A percentile compares a stretch with the other conserved stretches of the same genome.
Conservation (phyloP, 2,329 filamentous ascomycete genomes). For the Fusarium tupiense region DNA sequence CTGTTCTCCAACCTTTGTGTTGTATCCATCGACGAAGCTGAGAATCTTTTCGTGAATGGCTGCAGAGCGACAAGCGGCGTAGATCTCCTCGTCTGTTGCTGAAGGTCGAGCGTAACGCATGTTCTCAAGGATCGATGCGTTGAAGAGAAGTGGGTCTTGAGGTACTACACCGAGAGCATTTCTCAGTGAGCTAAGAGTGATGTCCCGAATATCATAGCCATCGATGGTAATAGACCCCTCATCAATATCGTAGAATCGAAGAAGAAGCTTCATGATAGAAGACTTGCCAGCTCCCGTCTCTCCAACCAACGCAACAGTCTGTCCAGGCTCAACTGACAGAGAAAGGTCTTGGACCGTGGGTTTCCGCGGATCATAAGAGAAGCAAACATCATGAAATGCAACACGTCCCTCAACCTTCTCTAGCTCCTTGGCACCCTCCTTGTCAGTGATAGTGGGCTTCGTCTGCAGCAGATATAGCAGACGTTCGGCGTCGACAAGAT, state of each 20-base stretch:
- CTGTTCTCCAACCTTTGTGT: constrained; percentile 62
- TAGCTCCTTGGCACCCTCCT: constrained; percentile 56
- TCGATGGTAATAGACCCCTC: constrained; percentile 65
- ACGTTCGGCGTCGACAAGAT: constrained; percentile 73
- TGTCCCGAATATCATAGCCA: constrained; percentile 66
- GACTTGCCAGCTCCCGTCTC: constrained; percentile 72
- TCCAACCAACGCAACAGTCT: constrained; percentile 69
- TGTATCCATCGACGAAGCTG: constrained; percentile 63
- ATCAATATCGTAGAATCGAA: constrained; percentile 68
- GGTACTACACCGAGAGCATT: constrained; percentile 71
- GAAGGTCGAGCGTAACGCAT: constrained; percentile 69
- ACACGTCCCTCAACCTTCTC: constrained; percentile 58
- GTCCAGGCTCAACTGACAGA: constrained; percentile 60
- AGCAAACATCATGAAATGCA: constrained; percentile 63
- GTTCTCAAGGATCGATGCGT: constrained; percentile 71
- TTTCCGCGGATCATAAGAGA: constrained; percentile 64
- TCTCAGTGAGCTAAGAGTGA: constrained; percentile 67
- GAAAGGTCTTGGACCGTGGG: constrained; percentile 59
- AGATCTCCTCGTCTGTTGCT: constrained; percentile 69
- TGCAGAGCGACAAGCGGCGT: constrained; percentile 68
- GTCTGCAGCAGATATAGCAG: constrained; percentile 66
- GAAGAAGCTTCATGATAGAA: constrained; percentile 68
- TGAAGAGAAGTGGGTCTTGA: constrained; percentile 72
- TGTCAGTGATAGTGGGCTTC: constrained; percentile 64
- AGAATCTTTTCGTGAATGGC: constrained; percentile 72